Conservation (phyloP, 176 grass and related monocot genomes). For the Oryza meyeriana region DNA sequence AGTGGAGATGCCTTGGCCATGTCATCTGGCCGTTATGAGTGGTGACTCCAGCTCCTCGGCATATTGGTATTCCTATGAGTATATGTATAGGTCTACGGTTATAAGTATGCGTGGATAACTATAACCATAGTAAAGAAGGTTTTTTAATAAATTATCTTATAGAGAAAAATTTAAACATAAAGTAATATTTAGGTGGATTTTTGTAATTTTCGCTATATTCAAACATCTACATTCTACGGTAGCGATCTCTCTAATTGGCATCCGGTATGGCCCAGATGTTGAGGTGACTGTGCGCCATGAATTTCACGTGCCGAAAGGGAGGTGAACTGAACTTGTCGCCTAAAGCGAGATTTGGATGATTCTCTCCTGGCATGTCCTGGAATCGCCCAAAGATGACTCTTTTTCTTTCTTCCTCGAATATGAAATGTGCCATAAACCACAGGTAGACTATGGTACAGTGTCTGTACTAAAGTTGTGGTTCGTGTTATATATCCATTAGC, state of each 20-base stretch:
- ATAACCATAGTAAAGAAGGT: too few species aligned
- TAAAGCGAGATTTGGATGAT: neutral
- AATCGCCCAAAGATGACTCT: neutral
- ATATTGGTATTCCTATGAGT: too few species aligned
- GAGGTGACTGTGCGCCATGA: neutral
- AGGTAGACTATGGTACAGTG: too few species aligned
- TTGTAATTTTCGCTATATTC: too few species aligned
- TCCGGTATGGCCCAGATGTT: neutral
- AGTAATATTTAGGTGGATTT: too few species aligned
- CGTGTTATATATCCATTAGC: neutral
- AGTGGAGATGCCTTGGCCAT: too few species aligned
- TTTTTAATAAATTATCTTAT: too few species aligned
- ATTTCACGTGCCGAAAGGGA: neutral
- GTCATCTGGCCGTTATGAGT: too few species aligned
- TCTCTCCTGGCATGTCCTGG: neutral
- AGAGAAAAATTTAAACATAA: too few species aligned
- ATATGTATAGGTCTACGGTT: too few species aligned
- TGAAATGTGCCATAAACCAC: neutral
- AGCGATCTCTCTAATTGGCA: neutral
- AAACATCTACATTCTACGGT: neutral
- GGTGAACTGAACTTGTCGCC: neutral
- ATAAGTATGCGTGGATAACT: too few species aligned
- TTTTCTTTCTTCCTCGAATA: neutral
- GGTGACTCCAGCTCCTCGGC: too few species aligned
- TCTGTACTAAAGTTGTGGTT: neutral